Base-by-base conservation (phyloP, 176 grass and related monocot genomes). In the Carex kokanica region DNA sequence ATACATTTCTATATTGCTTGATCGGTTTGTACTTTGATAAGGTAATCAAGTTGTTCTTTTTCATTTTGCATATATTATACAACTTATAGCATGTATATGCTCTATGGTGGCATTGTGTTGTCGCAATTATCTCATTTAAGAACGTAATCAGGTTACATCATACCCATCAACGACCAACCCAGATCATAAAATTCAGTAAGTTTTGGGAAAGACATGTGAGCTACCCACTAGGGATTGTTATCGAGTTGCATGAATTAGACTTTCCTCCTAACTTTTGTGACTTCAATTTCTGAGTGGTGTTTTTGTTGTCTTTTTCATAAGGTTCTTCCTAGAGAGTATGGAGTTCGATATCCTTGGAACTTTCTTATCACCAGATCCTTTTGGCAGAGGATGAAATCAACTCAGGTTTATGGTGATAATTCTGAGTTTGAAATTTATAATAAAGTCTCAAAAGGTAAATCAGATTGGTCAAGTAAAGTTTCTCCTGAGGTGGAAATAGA, bases 251-350 rank as follows among this genome's bases (percentile, higher is more conserved):
- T 71, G 43, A 45, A 71, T 43, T 71, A 71, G 18, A 71, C 18
- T 80, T 20, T 2, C n/a, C 4, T 62, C 16, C 21, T 64, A 82
- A 61, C 32, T 78, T 56, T 79, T 74, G 70, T 53, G 60, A 55
- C 23, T 65, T 86, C 49, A 53, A 64, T 52, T 78, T 80, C 49
- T 36, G 24, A 53, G 60, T 63, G 29, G 24, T 41, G 17, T 25
- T 36, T 74, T 60, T 63, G 13, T 81, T 81, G n/a, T 4, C 45
- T 82, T 49, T 49, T 49, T 74, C 12, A 66, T 75, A 25, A 89
- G 88, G 79, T 89, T 83, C 88, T 89, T 89, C 84, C 88, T 82
- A 82, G 83, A 83, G 88, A 89, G 47, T 83, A 86, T 86, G 84
- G 83, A 78, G 78, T 89, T 83, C 79, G 45, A 45, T 78, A 89